phyloP scores from a whole-genome alignment of 768 basidiomycete species.

The Thelephora ganbajun region DNA sequence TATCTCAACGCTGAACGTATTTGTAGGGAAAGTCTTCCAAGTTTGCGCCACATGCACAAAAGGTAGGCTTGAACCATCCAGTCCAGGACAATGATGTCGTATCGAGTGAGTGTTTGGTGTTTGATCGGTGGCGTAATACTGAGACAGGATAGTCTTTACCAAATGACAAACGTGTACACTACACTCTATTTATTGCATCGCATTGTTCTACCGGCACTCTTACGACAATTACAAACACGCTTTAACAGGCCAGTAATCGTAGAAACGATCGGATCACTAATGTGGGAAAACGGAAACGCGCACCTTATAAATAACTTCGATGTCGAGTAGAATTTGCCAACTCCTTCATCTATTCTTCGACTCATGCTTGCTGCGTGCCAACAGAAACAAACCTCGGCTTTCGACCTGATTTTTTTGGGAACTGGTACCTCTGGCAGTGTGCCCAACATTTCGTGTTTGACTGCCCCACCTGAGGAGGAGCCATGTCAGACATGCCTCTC shows the following conservation, averaged over 20 bases:
- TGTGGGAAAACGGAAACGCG: no score
- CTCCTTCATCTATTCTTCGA: neutral
- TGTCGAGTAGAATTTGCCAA: neutral
- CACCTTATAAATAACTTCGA: neutral
- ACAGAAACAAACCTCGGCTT: conserved; percentile 6
- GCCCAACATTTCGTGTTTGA: conserved; percentile 63
- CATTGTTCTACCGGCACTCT: neutral
- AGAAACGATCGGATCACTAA: no score
- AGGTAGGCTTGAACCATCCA: conserved; percentile 73
- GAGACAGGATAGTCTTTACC: conserved; percentile 20
- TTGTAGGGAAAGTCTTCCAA: conserved; percentile 83
- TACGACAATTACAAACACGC: neutral
- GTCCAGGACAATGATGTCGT: conserved; percentile 85
- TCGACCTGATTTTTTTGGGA: conserved; percentile 71
- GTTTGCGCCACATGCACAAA: conserved; percentile 88
- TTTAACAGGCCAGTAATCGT: neutral
- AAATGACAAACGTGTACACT: conserved; percentile 12
- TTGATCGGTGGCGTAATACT: conserved; percentile 1
- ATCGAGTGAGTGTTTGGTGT: conserved; percentile 45
- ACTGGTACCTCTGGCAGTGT: conserved; percentile 70
- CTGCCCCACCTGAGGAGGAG: conserved; percentile 36
- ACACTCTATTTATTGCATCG: neutral
- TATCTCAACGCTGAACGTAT: neutral
- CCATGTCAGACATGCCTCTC: conserved; percentile 57
- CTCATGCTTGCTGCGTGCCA: neutral